Percentiles rank a stretch among this genome's conserved stretches.
These are phyloP conservation scores for Xylaria sp. DNA, from an alignment of 2,329 filamentous ascomycete species.

Conservation along the genomic window DNA sequence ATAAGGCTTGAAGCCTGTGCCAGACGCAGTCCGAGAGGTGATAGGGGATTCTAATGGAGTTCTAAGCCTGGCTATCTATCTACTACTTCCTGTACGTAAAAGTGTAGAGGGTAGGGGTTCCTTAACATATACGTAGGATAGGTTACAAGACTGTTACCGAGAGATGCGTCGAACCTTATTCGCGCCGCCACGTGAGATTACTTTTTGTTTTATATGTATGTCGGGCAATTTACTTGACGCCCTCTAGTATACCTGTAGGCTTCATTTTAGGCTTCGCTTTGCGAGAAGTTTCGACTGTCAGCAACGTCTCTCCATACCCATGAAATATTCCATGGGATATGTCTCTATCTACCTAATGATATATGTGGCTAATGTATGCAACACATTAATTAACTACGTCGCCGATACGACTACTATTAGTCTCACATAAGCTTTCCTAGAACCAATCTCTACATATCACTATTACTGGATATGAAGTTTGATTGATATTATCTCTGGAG, in stretches of 20 bases:
- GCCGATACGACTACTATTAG: neutral
- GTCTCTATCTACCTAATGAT: neutral
- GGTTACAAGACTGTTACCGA: neutral
- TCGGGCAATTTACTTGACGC: neutral
- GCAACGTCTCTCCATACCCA: neutral
- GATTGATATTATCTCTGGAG: too few relatives aligned
- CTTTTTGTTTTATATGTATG: neutral
- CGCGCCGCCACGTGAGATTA: neutral
- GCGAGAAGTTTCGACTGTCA: neutral
- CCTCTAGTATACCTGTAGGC: neutral
- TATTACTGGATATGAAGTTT: neutral
- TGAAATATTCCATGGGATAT: neutral
- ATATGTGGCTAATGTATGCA: neutral
- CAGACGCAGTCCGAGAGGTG: neutral
- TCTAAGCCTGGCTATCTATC: neutral
- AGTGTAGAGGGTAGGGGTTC: neutral
- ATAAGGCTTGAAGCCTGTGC: neutral
- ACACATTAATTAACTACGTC: neutral
- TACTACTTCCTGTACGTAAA: neutral
- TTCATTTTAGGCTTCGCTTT: neutral
- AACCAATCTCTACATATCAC: neutral
- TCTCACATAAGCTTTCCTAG: slow-evolving; percentile 1
- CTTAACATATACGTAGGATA: neutral
- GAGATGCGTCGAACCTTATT: neutral
- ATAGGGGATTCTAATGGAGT: neutral